phyloP scores from a whole-genome alignment of 2,329 filamentous ascomycete species.

The Monosporascus sp. region DNA sequence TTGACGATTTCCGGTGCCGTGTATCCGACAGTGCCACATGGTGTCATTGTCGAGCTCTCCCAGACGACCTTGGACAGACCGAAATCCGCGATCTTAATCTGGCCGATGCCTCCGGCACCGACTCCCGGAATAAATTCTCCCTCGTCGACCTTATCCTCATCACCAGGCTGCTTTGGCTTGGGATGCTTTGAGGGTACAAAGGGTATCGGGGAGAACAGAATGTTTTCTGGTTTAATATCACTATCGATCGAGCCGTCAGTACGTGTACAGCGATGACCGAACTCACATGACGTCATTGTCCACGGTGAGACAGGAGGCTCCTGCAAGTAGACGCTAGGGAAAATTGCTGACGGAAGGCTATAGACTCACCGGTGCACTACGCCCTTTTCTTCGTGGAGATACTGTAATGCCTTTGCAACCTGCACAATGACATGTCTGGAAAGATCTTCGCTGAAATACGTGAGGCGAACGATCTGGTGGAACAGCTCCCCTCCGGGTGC shows the following conservation, averaged over 20 bases:
- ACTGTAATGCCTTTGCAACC: constrained; percentile 89
- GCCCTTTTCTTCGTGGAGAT: constrained; percentile 88
- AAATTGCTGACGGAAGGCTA: too few relatives aligned
- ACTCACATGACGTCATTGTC: constrained; percentile 9
- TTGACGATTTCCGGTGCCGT: constrained; percentile 98
- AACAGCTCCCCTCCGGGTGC: constrained; percentile 95
- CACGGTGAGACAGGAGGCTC: too few relatives aligned
- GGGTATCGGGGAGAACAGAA: constrained; percentile 83
- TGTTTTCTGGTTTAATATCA: constrained; percentile 97
- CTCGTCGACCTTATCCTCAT: constrained; percentile 96
- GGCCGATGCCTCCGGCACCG: constrained; percentile 84
- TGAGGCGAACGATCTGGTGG: constrained; percentile 96
- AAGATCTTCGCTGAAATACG: constrained; percentile 95
- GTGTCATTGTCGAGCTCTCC: constrained; percentile 98
- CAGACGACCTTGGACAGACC: constrained; percentile 96
- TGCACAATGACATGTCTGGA: constrained; percentile 92
- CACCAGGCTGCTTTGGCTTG: constrained; percentile 76
- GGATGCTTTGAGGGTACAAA: constrained; percentile 75
- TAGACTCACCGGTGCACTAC: constrained; percentile 86
- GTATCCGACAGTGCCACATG: constrained; percentile 97
- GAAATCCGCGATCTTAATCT: constrained; percentile 97
- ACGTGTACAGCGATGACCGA: not conserved
- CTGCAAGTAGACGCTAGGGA: too few relatives aligned
- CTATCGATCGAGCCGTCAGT: constrained; percentile 39
- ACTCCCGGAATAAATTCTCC: constrained; percentile 81